Evolutionary conservation across 2,329 filamentous ascomycete genomes (phyloP).

Genomic region (Aspergillus sp.): DNA sequence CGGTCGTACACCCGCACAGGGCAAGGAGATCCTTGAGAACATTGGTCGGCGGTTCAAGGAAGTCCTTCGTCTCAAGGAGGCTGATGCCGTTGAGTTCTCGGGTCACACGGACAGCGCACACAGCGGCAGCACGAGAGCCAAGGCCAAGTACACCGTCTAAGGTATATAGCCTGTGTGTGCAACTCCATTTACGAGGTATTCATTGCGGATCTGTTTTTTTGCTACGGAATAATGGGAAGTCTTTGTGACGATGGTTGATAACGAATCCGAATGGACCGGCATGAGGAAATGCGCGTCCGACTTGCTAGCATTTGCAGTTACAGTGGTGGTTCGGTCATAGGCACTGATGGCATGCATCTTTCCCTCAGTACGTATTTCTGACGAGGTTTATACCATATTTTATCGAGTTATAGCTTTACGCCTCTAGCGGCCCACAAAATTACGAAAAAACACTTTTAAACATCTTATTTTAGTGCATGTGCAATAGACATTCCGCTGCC

Average conservation of each 20-base stretch:
- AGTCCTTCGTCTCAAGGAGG: conserved; percentile 74
- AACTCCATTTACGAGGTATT: conserved; percentile 21
- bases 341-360: conserved; percentile 35
- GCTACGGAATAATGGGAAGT: conserved; percentile 19
- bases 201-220: conserved; percentile 19
- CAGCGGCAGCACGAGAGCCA: conserved; percentile 89
- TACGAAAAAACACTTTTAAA: conserved; percentile 3
- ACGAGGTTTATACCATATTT: conserved; percentile 30
- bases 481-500: not conserved
- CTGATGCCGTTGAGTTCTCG: conserved; percentile 87
- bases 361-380: conserved; percentile 34
- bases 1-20: conserved; percentile 75
- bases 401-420: conserved; percentile 20
- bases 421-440: conserved; percentile 11
- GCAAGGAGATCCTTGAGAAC: conserved; percentile 76
- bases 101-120: conserved; percentile 94
- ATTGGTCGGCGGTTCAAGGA: conserved; percentile 94
- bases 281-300: conserved; percentile 14
- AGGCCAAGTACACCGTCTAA: conserved; percentile 89
- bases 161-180: not conserved
- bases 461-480: not conserved
- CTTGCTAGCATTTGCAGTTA: conserved; percentile 24
- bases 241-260: conserved; percentile 20
- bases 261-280: conserved; percentile 19
- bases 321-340: conserved; percentile 32